Evolutionary conservation across 805 yeast genomes (phyloP).

Genomic region (Saccharomycopsis capsularis): DNA sequence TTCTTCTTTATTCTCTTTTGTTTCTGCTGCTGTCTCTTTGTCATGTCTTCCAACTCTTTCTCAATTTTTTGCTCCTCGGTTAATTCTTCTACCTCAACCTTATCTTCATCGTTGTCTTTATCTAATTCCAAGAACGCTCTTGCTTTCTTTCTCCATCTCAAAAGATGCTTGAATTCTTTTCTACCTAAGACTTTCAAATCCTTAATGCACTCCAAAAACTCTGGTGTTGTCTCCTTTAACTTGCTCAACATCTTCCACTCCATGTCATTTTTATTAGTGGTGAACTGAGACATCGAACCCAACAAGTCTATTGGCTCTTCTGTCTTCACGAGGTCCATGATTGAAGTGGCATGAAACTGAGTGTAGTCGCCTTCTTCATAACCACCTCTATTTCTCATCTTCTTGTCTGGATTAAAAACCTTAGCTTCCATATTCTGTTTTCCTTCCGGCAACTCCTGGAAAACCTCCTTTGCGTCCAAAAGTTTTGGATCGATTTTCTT

Average conservation of each 20-base stretch:
- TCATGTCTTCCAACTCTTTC: constrained; percentile 68
- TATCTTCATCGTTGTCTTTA: constrained; percentile 35
- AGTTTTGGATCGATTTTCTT: constrained; percentile 88
- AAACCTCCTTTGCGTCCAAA: constrained; percentile 86
- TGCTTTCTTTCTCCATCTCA: constrained; percentile 85
- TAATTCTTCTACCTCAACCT: constrained; percentile 57
- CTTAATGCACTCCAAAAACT: constrained; percentile 73
- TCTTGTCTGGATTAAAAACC: constrained; percentile 90
- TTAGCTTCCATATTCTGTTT: constrained; percentile 82
- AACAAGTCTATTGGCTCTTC: constrained; percentile 80
- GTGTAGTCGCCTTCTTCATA: constrained; percentile 88
- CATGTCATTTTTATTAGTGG: constrained; percentile 42
- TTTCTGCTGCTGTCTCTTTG: constrained; percentile 62
- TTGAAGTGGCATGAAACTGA: constrained; percentile 60
- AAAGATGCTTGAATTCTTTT: constrained; percentile 79
- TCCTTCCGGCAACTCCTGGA: constrained; percentile 79
- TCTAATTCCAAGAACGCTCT: constrained; percentile 69
- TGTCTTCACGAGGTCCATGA: constrained; percentile 73
- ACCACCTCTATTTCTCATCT: constrained; percentile 88
- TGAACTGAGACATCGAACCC: constrained; percentile 65
- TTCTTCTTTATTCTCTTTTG: constrained; percentile 76
- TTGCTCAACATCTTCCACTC: constrained; percentile 69
- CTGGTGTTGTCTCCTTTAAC: constrained; percentile 70
- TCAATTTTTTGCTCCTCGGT: constrained; percentile 89
- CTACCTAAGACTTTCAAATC: constrained; percentile 92